Base-by-base conservation (phyloP, 1,139 yeast genomes). In the Hyphopichia burtonii region DNA sequence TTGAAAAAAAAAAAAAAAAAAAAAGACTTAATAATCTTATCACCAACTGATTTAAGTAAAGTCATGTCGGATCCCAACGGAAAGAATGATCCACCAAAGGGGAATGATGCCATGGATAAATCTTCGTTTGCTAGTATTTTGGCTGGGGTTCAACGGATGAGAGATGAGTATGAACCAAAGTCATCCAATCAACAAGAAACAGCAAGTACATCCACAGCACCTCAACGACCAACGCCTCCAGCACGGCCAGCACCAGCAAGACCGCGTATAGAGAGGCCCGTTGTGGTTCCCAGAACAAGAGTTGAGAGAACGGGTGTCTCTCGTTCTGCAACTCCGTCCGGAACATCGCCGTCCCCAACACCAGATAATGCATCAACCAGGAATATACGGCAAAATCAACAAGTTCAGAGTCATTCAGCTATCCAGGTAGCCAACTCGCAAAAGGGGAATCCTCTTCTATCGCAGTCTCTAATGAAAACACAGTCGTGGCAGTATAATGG, bases 91-190 rank as follows among this genome's bases (percentile, higher is more conserved):
- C 5, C 14, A n/a, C 10, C n/a, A 4, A n/a, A 8, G 4, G 36
- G 27, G 9, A 7, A 8, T 16, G 20, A 65, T n/a, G 23, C 23
- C 12, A 38, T 38, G 2, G 82, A 80, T 50, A 63, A 83, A 1
- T 74, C 83, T 2, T 82, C 88, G 1, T 82, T 82, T 58, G 78
- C 82, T 37, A 79, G 84, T 53, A 79, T 83, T 32, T 57, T 82
- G 37, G 86, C 82, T 1, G 85, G 84, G 16, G 86, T 81, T 2
- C 68, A 76, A 54, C 71, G 74, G 39, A 71, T 82, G 65, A 59
- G 76, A 44, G 71, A 70, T 41, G 56, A 61, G 42, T 58, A 55
- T 42, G 64, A 59, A 30, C 36, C 41, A 10, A 40, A 27, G 28
- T 36, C 36, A 4, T 5, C 38, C 17, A 16, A 38, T 20, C 18